Conservation (phyloP, 164 flowering plant genomes). For the Vitis vinifera region DNA sequence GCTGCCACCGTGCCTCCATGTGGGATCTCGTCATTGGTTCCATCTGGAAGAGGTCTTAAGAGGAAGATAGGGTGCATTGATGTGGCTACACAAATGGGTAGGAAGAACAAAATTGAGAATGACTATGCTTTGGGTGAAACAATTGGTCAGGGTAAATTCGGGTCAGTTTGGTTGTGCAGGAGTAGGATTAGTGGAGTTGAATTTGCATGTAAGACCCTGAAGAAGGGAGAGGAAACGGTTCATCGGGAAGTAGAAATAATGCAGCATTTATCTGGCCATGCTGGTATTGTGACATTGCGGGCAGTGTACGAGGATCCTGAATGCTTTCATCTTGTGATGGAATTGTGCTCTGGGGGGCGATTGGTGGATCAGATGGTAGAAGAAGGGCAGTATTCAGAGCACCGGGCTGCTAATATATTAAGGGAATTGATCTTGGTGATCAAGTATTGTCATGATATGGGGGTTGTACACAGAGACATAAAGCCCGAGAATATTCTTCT, state of each 20-base stretch:
- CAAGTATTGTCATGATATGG: constrained; percentile 99
- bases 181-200: constrained; percentile 56
- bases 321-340: constrained; percentile 91
- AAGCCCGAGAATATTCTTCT: constrained; percentile 96
- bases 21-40: constrained; percentile 49
- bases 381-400: constrained; percentile 66
- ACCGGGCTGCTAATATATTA: constrained; percentile 69
- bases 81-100: constrained; percentile 59
- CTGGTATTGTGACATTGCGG: constrained; percentile 79
- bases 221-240: constrained; percentile 82
- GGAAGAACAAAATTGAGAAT: constrained; percentile 85
- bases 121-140: constrained; percentile 55
- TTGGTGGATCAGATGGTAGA: constrained; percentile 77
- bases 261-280: constrained; percentile 96
- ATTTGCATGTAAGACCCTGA: constrained; percentile 76
- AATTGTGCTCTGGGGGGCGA: constrained; percentile 84
- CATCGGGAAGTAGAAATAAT: constrained; percentile 96
- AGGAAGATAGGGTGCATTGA: constrained; percentile 98
- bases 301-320: constrained; percentile 85
- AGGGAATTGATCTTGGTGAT: constrained; percentile 76
- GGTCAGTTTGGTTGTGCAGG: constrained; percentile 72
- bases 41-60: constrained; percentile 76
- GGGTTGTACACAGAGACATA: constrained; percentile 91
- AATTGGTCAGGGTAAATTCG: constrained; percentile 86
- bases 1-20: constrained; percentile 77